Conservation (phyloP, 2,329 filamentous ascomycete genomes). For the Talaromyces funiculosus region DNA sequence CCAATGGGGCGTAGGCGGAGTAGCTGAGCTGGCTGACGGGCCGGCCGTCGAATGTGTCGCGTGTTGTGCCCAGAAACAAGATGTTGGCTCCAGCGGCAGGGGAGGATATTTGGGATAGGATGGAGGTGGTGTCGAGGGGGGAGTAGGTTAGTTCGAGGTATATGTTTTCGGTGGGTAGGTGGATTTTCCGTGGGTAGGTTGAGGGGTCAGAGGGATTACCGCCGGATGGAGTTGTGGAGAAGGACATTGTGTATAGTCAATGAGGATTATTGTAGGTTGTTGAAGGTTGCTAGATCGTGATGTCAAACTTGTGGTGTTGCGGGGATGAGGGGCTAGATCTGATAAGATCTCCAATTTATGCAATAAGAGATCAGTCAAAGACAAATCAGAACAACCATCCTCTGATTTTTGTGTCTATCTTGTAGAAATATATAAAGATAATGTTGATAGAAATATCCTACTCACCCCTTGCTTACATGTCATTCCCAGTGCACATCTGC, state of each 20-base stretch:
- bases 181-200: conserved; percentile 36
- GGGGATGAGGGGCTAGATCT: conserved; percentile 6
- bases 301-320: not conserved
- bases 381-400: not conserved
- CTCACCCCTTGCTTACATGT: not conserved
- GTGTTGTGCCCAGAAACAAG: conserved; percentile 43
- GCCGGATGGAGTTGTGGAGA: conserved; percentile 3
- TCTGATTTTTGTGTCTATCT: not conserved
- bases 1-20: conserved; percentile 38
- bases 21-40: conserved; percentile 42
- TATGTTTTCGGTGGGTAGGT: conserved; percentile 30
- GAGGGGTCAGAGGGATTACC: conserved; percentile 30
- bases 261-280: not conserved
- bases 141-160: conserved; percentile 40
- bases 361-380: not conserved
- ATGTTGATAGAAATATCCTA: not conserved
- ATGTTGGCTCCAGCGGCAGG: conserved; percentile 41
- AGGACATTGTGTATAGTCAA: not conserved
- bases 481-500: not conserved
- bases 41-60: conserved; percentile 38
- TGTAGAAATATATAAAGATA: not conserved
- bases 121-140: conserved; percentile 31
- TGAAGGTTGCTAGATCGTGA: not conserved
- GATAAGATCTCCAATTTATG: not conserved
- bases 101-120: conserved; percentile 34